Percentiles rank a stretch among this genome's conserved stretches.
These are phyloP conservation scores for Lodderomyces theae DNA, from an alignment of 1,139 yeast genomes.

Conservation along the genomic window DNA sequence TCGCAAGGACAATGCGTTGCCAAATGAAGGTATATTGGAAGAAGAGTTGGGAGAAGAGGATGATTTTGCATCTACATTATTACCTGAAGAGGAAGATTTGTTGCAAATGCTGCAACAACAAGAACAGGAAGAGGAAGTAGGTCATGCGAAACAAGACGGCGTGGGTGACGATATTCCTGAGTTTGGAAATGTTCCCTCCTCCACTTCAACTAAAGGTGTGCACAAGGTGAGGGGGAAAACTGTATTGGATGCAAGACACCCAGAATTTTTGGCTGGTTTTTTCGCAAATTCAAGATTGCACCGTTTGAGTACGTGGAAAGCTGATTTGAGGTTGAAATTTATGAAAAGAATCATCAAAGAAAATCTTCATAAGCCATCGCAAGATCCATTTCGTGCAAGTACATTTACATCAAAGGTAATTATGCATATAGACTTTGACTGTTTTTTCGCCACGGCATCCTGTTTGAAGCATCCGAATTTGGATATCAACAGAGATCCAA, in stretches of 20 bases:
- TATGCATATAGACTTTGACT: conserved; percentile 88
- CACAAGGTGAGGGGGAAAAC: conserved; percentile 13
- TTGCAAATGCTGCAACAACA: conserved; percentile 8
- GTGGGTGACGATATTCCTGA: conserved; percentile 11
- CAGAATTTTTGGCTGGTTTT: conserved; percentile 67
- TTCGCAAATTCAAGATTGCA: conserved; percentile 83
- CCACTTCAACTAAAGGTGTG: conserved; percentile 9
- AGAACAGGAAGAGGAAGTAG: conserved; percentile 7
- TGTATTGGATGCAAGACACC: conserved; percentile 64
- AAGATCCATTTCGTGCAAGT: not conserved
- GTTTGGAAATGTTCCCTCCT: conserved; percentile 4
- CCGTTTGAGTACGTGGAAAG: conserved; percentile 84
- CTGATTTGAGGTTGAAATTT: conserved; percentile 65
- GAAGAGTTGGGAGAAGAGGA: conserved; percentile 11
- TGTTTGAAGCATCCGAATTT: conserved; percentile 54
- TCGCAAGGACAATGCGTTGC: not conserved
- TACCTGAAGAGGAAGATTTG: conserved; percentile 7
- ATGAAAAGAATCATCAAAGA: conserved; percentile 37
- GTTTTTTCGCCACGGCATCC: conserved; percentile 89
- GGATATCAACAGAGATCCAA: conserved; percentile 58
- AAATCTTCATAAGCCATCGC: conserved; percentile 9
- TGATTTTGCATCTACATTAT: conserved; percentile 1
- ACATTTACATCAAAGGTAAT: not conserved
- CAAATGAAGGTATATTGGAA: not conserved
- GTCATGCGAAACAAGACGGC: conserved; percentile 11